phyloP scores from a whole-genome alignment of 768 basidiomycete genomes.

The Naematelia aurantialba region DNA sequence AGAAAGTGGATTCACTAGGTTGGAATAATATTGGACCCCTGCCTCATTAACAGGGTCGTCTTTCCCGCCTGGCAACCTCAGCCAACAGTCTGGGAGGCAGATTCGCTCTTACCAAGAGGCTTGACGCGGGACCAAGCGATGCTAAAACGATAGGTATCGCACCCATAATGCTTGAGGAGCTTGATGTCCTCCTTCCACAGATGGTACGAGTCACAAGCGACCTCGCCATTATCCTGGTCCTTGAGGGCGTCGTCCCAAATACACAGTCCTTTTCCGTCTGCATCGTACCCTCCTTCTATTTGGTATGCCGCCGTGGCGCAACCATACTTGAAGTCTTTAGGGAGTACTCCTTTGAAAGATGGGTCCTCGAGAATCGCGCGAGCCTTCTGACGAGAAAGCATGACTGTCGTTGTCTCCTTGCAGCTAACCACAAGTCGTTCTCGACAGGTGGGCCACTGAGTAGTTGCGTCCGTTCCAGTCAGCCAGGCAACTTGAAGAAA shows the following conservation, averaged over 20 bases:
- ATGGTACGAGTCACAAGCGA: constrained; percentile 32
- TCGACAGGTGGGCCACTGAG: no score
- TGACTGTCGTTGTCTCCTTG: no score
- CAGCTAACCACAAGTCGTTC: no score
- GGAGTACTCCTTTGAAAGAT: constrained; percentile 12
- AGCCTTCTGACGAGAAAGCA: no score
- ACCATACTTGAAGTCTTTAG: constrained; percentile 22
- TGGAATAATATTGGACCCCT: constrained; percentile 32
- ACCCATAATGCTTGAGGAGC: constrained; percentile 35
- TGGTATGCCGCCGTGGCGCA: constrained; percentile 29
- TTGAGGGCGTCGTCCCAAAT: constrained; percentile 22
- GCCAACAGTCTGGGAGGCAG: neutral
- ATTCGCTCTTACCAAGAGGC: constrained; percentile 21
- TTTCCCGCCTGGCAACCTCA: constrained; percentile 12
- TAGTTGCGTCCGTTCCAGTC: no score
- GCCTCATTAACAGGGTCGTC: constrained; percentile 28
- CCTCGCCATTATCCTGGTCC: constrained; percentile 27
- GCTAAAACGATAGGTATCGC: constrained; percentile 31
- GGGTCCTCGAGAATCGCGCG: constrained; percentile 12
- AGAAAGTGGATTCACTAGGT: no score
- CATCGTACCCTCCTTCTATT: constrained; percentile 26
- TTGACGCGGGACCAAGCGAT: constrained; percentile 36
- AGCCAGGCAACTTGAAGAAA: no score
- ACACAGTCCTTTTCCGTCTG: constrained; percentile 27
- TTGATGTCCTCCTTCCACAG: constrained; percentile 36